Percentiles rank a stretch among this genome's conserved stretches.
Conservation (phyloP, 352 stramenopile genomes). For the Halophytophthora batemanensis region DNA sequence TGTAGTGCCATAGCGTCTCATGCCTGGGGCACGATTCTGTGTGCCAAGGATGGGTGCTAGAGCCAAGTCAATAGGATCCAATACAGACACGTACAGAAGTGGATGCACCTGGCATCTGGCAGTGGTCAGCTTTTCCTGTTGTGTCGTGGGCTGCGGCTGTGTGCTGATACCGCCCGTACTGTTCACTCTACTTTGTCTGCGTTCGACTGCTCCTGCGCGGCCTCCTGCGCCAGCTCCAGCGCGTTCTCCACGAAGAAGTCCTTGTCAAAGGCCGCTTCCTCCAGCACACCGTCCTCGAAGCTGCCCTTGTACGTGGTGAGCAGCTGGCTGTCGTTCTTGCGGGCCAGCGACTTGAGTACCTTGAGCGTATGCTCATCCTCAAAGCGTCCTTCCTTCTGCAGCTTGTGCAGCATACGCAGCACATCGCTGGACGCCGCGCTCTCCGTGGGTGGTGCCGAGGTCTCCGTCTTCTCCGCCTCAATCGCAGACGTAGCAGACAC, state of each 20-base stretch:
- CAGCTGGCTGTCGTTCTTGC: slow-evolving; percentile 77
- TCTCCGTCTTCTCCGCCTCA: slow-evolving; percentile 16
- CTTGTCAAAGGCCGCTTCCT: slow-evolving; percentile 67
- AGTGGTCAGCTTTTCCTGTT: slow-evolving; percentile 16
- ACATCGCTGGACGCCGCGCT: slow-evolving; percentile 59
- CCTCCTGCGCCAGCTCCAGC: slow-evolving; percentile 73
- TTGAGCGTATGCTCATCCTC: slow-evolving; percentile 66
- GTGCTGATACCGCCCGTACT: background rate
- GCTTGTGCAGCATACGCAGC: slow-evolving; percentile 65
- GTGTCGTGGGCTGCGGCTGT: background rate
- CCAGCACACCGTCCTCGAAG: slow-evolving; percentile 51
- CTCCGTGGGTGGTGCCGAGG: slow-evolving; percentile 14
- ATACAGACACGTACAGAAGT: background rate
- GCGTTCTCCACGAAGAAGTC: slow-evolving; percentile 85
- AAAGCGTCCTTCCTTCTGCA: slow-evolving; percentile 81
- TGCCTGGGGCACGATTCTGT: background rate
- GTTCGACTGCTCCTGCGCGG: slow-evolving; percentile 20
- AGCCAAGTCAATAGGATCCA: background rate
- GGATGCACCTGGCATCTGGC: slow-evolving; percentile 4
- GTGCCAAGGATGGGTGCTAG: background rate
- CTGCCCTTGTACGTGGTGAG: slow-evolving; percentile 79
- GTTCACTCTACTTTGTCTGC: slow-evolving; percentile 11
- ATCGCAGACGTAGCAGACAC: slow-evolving; percentile 7
- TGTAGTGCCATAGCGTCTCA: background rate
- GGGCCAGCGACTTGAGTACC: slow-evolving; percentile 78